Conservation (phyloP, 129 eudicot genomes). For the Helianthus tuberosus region DNA sequence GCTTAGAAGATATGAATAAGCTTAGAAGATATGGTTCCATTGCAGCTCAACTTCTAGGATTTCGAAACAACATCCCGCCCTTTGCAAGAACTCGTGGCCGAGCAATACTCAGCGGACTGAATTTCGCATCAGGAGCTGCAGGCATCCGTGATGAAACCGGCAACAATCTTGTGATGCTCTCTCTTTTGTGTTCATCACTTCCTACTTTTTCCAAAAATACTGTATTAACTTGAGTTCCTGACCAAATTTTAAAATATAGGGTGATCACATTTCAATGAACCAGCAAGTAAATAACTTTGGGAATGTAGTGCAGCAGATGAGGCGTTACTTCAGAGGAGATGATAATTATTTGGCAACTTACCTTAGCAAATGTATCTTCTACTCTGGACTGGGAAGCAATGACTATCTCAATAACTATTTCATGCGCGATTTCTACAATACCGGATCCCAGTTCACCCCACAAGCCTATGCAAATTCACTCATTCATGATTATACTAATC, state of each 20-base stretch:
- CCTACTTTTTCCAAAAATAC: neutral
- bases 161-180: conserved; percentile 59
- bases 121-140: conserved; percentile 86
- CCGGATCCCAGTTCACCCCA: conserved; percentile 52
- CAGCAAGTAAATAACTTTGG: conserved; percentile 70
- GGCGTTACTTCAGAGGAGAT: conserved; percentile 64
- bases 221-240: neutral
- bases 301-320: conserved; percentile 50
- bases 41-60: conserved; percentile 86
- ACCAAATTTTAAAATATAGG: conserved; percentile 36
- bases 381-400: conserved; percentile 89
- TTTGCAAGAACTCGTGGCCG: conserved; percentile 68
- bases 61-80: conserved; percentile 73
- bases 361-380: conserved; percentile 66
- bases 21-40: neutral
- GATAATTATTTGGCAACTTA: conserved; percentile 33
- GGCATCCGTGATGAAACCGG: conserved; percentile 91
- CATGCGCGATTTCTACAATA: conserved; percentile 68
- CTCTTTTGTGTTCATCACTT: conserved; percentile 6
- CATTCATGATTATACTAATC: conserved; percentile 64
- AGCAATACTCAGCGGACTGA: conserved; percentile 59
- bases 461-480: conserved; percentile 68
- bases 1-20: neutral
- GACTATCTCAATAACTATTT: conserved; percentile 95
- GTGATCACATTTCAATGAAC: conserved; percentile 78